Percentiles rank a stretch among this genome's conserved stretches.
These are phyloP conservation scores for Xylariaceae sp. DNA, from an alignment of 2,329 filamentous ascomycete species.

Conservation along the genomic window DNA sequence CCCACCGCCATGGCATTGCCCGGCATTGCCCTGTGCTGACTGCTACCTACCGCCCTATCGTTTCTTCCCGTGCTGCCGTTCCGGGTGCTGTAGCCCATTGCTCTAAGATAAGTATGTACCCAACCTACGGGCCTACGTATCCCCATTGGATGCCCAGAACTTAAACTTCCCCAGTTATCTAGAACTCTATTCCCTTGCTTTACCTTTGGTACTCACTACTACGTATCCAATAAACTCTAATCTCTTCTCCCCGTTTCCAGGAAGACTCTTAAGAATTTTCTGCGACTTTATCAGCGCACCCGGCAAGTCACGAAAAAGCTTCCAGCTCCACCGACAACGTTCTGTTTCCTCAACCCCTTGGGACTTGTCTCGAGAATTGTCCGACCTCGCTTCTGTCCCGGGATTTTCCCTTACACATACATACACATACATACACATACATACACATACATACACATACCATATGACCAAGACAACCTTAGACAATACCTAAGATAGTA, in stretches of 20 bases:
- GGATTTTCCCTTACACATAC: slow-evolving; percentile 8
- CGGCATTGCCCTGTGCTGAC: slow-evolving; percentile 1
- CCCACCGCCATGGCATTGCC: slow-evolving; percentile 3
- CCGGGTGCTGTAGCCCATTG: not conserved
- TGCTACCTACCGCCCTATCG: not conserved
- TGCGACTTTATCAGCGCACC: not conserved
- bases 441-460: slow-evolving; percentile 5
- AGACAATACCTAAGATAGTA: not conserved
- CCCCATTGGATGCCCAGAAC: not conserved
- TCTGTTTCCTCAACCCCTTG: not conserved
- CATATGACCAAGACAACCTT: not conserved
- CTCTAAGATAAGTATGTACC: not conserved
- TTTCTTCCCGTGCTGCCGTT: slow-evolving; percentile 15
- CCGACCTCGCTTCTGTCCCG: slow-evolving; percentile 25
- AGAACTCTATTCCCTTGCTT: slow-evolving; percentile 2
- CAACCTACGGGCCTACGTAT: too few species aligned
- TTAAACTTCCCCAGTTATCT: slow-evolving; percentile 16
- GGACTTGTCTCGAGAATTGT: slow-evolving; percentile 1
- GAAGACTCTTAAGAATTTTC: not conserved
- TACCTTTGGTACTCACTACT: not conserved
- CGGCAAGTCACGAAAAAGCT: not conserved
- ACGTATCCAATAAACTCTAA: not conserved
- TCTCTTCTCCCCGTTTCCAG: not conserved
- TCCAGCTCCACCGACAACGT: not conserved
- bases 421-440: slow-evolving; percentile 6